These are phyloP conservation scores for Penicillium psychrofluorescens DNA, from an alignment of 495 filamentous ascomycete species.

Conservation along the genomic window DNA sequence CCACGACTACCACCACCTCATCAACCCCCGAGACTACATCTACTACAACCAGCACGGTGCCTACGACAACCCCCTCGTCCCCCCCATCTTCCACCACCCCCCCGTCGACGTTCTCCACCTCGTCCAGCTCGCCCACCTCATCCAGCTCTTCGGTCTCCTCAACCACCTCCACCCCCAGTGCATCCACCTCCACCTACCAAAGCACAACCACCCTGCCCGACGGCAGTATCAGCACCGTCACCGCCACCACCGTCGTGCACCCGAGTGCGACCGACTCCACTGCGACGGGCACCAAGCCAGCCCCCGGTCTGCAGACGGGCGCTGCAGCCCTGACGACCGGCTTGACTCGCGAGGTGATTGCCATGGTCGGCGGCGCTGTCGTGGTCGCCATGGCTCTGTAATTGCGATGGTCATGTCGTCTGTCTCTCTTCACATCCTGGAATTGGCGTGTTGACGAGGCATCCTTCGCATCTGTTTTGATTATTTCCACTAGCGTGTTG, in stretches of 20 bases:
- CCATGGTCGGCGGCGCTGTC: constrained; percentile 37
- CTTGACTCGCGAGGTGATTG: constrained; percentile 30
- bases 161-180: constrained; percentile 20
- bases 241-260: constrained; percentile 39
- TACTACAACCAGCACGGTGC: not conserved
- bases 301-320: constrained; percentile 39
- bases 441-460: no score
- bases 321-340: constrained; percentile 22
- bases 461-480: not conserved
- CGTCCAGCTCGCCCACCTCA: not conserved
- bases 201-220: constrained; percentile 66
- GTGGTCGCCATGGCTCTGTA: constrained; percentile 33
- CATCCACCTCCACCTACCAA: constrained; percentile 27
- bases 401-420: not conserved
- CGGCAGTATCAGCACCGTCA: constrained; percentile 44
- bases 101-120: not conserved
- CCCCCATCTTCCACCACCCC: not conserved
- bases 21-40: not conserved
- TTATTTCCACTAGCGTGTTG: no score
- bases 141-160: constrained; percentile 1
- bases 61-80: not conserved
- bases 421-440: not conserved
- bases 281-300: constrained; percentile 15
- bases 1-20: constrained; percentile 4
- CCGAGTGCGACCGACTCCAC: constrained; percentile 18